Evolutionary conservation across 2,329 filamentous ascomycete species (phyloP), one percentile per base, ranked within the genome.

Genomic region (Nemania abortiva): DNA sequence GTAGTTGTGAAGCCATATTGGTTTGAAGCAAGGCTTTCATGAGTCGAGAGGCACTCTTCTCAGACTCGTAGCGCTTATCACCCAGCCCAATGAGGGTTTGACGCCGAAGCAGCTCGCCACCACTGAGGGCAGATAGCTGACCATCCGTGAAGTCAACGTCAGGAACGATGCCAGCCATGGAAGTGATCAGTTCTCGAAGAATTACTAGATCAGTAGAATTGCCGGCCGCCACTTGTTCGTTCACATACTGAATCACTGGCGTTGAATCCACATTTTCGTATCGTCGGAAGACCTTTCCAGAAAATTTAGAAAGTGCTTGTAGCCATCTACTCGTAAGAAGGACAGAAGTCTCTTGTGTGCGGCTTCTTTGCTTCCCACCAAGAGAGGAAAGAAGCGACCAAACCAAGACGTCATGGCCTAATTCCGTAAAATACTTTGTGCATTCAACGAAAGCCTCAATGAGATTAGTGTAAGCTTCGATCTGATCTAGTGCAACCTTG

Each of bases 361-460:
- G 85, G 75, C 88, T 90, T 75, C 89, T 84, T 62, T 87, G 85
- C 72, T 89, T 89, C 59, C 88, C 88, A 39, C 83, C 84, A 13
- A 91, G 82, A 1, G 89, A 90, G 76, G 90, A 97, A 81, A 99
- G 89, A 53, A 99, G 84, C 22, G 94, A 93, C 94, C 95, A 99
- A 3, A 94, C 92, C 53, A 99, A 85, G 37, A 97, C 93, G 79
- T 99, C 96, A 78, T 97, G 97, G 0, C 93, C 95, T 45, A 99
- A 84, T 63, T 93, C 90, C 1, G 95, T 97, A 74, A 98, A 98
- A 79, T 98, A 98, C 75, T 93, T 91, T 47, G 93, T 94, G 77
- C 95, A 98, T 78, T 98, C 94, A 15, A 98, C 95, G 70, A 99
- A 93, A 5, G 94, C 93, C 70, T 97, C 93, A 65, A 97, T 97